Conservation (phyloP, 768 basidiomycete species). For the Hypsizygus marmoreus region DNA sequence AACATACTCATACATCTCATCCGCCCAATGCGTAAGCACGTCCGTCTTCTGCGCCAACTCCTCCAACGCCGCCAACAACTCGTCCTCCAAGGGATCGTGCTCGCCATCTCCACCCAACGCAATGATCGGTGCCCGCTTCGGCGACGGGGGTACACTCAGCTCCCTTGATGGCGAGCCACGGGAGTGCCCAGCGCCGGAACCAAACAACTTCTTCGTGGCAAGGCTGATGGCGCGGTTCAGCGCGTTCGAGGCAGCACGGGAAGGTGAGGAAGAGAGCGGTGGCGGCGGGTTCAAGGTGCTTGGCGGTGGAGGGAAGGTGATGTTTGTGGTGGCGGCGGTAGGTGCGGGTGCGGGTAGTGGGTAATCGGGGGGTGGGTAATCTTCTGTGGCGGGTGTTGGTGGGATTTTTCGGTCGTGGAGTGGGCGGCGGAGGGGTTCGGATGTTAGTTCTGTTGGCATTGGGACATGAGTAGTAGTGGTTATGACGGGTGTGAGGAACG, state of each 20-base stretch:
- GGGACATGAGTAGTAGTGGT: not conserved
- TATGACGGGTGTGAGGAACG: constrained; percentile 21
- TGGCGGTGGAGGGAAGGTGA: constrained; percentile 73
- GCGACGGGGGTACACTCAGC: constrained; percentile 51
- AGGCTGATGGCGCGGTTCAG: constrained; percentile 78
- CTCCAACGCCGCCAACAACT: constrained; percentile 78
- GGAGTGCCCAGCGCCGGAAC: constrained; percentile 42
- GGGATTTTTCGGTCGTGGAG: constrained; percentile 56
- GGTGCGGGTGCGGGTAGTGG: constrained; percentile 23
- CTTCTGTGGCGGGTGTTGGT: constrained; percentile 52
- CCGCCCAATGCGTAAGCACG: constrained; percentile 91
- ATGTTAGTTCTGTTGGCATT: constrained; percentile 58
- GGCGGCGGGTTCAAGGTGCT: constrained; percentile 28
- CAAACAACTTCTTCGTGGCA: constrained; percentile 82
- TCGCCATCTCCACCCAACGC: constrained; percentile 44
- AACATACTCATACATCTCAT: constrained; percentile 90
- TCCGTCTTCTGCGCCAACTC: constrained; percentile 96
- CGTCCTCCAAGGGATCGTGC: constrained; percentile 77
- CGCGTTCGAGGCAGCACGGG: constrained; percentile 70
- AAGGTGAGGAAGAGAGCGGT: constrained; percentile 69
- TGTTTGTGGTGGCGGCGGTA: constrained; percentile 32
- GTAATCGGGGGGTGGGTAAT: constrained; percentile 39
- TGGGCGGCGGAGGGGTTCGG: constrained; percentile 58
- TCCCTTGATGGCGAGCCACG: constrained; percentile 40
- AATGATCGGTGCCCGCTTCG: constrained; percentile 58